These are phyloP conservation scores for Inga leiocalycina DNA, from an alignment of 306 rosid species.

Conservation along the genomic window DNA sequence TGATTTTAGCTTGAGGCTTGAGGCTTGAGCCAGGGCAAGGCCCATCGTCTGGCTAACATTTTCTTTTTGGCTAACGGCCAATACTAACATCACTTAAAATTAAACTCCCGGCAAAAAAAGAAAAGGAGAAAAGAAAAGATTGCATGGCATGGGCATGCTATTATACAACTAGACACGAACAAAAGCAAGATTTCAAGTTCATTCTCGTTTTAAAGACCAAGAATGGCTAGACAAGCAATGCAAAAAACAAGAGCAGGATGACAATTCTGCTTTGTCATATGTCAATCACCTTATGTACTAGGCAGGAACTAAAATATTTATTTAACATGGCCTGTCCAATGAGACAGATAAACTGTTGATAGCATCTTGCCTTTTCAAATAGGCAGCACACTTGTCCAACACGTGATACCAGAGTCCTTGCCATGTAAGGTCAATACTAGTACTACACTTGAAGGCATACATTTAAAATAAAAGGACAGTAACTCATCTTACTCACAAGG, in stretches of 20 bases:
- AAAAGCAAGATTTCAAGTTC: not conserved
- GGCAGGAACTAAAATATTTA: not conserved
- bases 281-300: not conserved
- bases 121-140: not conserved
- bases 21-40: slow-evolving; percentile 13
- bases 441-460: not conserved
- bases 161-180: slow-evolving; percentile 5
- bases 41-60: not conserved
- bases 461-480: not conserved
- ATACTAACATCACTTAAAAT: slow-evolving; percentile 1
- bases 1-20: slow-evolving; percentile 12
- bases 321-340: not conserved
- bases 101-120: not conserved
- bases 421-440: not conserved
- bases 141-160: slow-evolving; percentile 1
- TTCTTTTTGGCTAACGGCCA: not conserved
- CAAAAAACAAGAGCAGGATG: slow-evolving; percentile 10
- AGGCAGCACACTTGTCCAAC: not conserved
- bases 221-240: slow-evolving; percentile 15
- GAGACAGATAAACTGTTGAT: not conserved
- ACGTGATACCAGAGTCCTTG: not conserved
- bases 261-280: not conserved
- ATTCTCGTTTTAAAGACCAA: slow-evolving; percentile 18
- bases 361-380: not conserved
- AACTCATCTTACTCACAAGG: slow-evolving; percentile 68